Evolutionary conservation across 768 basidiomycete species (phyloP).

Genomic region (Phlegmacium glaucopus): DNA sequence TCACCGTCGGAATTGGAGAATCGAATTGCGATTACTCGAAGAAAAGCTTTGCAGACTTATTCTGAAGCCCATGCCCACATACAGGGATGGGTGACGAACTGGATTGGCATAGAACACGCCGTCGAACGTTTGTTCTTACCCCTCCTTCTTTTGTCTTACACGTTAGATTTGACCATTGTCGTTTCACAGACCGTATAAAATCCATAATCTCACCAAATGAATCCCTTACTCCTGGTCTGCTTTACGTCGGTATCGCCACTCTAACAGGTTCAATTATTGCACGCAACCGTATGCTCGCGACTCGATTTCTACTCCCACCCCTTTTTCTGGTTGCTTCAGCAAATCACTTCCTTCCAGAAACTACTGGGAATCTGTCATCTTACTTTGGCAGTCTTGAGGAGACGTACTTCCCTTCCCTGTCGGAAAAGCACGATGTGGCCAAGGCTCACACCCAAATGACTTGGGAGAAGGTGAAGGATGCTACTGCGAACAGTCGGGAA

Average conservation of each 20-base stretch:
- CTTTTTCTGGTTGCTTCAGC: slow-evolving; percentile 65
- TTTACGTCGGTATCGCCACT: slow-evolving; percentile 87
- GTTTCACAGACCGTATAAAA: slow-evolving; percentile 70
- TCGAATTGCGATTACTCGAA: slow-evolving; percentile 70
- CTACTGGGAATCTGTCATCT: slow-evolving; percentile 60
- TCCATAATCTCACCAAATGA: slow-evolving; percentile 78
- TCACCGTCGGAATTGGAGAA: slow-evolving; percentile 73
- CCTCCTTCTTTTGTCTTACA: not conserved
- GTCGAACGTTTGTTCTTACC: slow-evolving; percentile 70
- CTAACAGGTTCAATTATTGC: slow-evolving; percentile 86
- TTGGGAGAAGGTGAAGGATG: slow-evolving; percentile 53
- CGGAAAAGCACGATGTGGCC: slow-evolving; percentile 64
- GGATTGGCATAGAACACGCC: slow-evolving; percentile 83
- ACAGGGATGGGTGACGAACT: slow-evolving; percentile 69
- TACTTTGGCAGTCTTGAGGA: slow-evolving; percentile 74
- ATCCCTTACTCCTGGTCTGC: slow-evolving; percentile 80
- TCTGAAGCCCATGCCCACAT: slow-evolving; percentile 59
- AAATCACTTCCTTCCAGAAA: slow-evolving; percentile 85
- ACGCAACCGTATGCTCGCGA: slow-evolving; percentile 67
- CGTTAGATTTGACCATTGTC: not conserved
- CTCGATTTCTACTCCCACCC: slow-evolving; percentile 76
- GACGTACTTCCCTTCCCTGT: slow-evolving; percentile 61
- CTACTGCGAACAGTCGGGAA: slow-evolving; percentile 42
- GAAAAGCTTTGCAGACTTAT: slow-evolving; percentile 54
- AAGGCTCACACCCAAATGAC: slow-evolving; percentile 59